Conservation (phyloP, 257 asterid species). For the Catharanthus roseus region DNA sequence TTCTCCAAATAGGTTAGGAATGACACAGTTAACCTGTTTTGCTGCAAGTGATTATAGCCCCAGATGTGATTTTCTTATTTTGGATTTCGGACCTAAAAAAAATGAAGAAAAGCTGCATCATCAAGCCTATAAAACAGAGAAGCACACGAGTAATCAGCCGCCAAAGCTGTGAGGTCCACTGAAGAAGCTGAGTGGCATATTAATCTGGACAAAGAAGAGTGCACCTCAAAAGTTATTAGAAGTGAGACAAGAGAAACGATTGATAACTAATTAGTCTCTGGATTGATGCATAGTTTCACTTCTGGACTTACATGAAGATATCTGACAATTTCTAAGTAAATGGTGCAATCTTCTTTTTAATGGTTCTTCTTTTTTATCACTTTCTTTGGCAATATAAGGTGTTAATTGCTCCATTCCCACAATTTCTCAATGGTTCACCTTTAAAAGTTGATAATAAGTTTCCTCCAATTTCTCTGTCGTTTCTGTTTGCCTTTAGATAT, state of each 20-base stretch:
- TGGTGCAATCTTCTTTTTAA: neutral
- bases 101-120: neutral
- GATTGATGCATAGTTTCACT: neutral
- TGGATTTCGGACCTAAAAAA: neutral
- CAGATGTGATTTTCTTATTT: neutral
- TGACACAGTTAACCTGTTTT: neutral
- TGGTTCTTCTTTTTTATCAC: conserved; percentile 6
- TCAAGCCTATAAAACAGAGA: neutral
- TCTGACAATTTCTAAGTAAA: neutral
- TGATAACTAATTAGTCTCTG: neutral
- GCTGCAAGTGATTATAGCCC: neutral
- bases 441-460: neutral
- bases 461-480: neutral
- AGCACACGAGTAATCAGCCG: neutral
- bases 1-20: neutral
- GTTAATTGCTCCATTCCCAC: neutral
- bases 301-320: too few species aligned
- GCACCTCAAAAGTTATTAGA: neutral
- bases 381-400: neutral
- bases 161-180: neutral
- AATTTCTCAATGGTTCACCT: neutral
- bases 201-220: neutral
- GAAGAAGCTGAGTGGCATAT: neutral
- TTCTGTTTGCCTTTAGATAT: neutral
- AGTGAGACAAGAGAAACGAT: neutral